Percentiles rank a stretch among this genome's conserved stretches.
Conservation (phyloP, 192 early-diverging fungal species). For the Glomus cerebriforme region DNA sequence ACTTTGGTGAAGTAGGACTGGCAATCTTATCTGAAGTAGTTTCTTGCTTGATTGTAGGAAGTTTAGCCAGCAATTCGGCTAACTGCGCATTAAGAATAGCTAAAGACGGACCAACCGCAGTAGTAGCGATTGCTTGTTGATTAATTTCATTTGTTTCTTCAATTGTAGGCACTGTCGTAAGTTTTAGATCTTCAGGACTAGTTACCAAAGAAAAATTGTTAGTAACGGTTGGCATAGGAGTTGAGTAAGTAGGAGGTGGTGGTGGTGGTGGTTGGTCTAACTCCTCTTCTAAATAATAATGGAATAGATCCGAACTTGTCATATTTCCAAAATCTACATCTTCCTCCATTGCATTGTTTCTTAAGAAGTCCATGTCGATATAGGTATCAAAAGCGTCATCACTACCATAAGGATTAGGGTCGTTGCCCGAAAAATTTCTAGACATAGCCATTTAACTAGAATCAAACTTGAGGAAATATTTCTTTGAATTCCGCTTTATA, state of each 20-base stretch:
- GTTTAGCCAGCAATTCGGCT: constrained; percentile 30
- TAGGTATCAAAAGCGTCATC: constrained; percentile 22
- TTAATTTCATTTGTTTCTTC: neutral
- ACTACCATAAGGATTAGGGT: neutral
- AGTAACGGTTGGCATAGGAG: constrained; percentile 4
- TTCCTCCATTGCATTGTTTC: constrained; percentile 26
- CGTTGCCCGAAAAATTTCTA: neutral
- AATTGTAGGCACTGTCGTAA: neutral
- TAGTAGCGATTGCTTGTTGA: neutral
- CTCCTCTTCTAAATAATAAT: constrained; percentile 19
- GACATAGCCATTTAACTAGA: neutral
- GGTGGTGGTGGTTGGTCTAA: neutral
- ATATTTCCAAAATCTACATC: constrained; percentile 21
- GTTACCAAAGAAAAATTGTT: constrained; percentile 8
- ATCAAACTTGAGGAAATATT: no score
- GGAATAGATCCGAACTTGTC: constrained; percentile 26
- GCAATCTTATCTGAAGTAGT: neutral
- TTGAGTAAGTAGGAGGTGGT: neutral
- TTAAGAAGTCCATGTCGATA: constrained; percentile 26
- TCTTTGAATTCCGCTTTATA: no score
- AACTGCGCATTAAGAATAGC: constrained; percentile 30
- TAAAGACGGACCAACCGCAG: constrained; percentile 23
- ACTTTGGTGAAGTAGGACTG: neutral
- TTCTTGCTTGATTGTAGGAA: constrained; percentile 32
- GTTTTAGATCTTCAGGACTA: constrained; percentile 5